These are phyloP conservation scores for Malus sylvestris DNA, from an alignment of 306 rosid species.

Conservation along the genomic window DNA sequence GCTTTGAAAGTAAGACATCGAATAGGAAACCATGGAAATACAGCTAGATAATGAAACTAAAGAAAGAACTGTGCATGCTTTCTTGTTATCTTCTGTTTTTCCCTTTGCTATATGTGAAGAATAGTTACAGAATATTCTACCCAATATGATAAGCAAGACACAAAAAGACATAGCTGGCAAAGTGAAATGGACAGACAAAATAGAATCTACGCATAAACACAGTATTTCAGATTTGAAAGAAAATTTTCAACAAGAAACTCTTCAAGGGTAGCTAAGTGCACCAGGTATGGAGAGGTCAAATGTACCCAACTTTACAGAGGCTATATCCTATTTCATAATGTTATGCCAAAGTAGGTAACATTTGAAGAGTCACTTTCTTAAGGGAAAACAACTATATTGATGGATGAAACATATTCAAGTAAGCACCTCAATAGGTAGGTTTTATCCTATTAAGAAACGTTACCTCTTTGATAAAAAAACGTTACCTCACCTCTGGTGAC, in stretches of 20 bases:
- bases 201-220: background rate
- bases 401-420: background rate
- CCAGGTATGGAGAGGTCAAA: background rate
- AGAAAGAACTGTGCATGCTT: background rate
- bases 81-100: background rate
- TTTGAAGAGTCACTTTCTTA: background rate
- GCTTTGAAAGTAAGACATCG: background rate
- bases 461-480: background rate
- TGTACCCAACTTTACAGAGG: background rate
- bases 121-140: background rate
- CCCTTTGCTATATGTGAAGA: background rate
- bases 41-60: background rate
- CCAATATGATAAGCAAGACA: background rate
- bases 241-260: background rate
- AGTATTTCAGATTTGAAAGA: background rate
- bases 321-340: background rate
- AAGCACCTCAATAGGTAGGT: too few relatives aligned
- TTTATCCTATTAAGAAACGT: background rate
- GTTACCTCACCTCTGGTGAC: background rate
- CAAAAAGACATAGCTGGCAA: background rate
- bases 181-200: background rate
- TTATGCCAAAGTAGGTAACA: background rate
- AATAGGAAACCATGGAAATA: background rate
- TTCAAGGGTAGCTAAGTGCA: background rate
- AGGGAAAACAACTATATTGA: background rate